A percentile compares a stretch with the other conserved stretches of the same genome.
phyloP scores from a whole-genome alignment of 148 eudicot genomes.

The Chenopodium berlandieri region DNA sequence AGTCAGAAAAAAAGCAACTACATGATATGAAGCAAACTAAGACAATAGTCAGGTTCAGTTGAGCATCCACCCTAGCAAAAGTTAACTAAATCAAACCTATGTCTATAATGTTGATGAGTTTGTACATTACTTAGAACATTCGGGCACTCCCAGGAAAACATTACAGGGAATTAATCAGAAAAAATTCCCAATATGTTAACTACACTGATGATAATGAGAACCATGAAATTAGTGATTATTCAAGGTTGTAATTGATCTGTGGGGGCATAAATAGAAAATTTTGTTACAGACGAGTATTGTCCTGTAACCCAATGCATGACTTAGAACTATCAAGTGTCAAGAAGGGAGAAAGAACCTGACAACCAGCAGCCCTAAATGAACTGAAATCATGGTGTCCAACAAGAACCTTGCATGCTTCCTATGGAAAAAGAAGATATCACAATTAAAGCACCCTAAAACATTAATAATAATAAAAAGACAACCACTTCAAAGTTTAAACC shows the following conservation, averaged over 20 bases:
- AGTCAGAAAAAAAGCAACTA: too few species aligned
- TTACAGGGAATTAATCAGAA: not conserved
- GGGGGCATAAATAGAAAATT: too few species aligned
- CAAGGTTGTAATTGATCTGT: too few species aligned
- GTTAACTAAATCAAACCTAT: too few species aligned
- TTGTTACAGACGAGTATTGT: not conserved
- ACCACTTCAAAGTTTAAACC: constrained; percentile 1
- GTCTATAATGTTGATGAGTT: too few species aligned
- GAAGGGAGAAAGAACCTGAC: constrained; percentile 56
- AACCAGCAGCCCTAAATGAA: constrained; percentile 90
- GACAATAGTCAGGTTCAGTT: too few species aligned
- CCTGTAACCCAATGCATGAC: not conserved
- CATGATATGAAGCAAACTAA: too few species aligned
- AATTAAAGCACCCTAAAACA: constrained; percentile 5
- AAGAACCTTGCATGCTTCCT: constrained; percentile 91
- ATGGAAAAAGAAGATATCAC: not conserved
- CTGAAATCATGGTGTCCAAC: constrained; percentile 91
- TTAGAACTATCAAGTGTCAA: not conserved
- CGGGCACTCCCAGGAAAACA: not conserved
- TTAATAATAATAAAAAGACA: constrained; percentile 2
- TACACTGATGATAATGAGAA: not conserved
- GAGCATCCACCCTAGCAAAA: too few species aligned
- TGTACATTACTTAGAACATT: not conserved
- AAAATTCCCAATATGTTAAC: not conserved
- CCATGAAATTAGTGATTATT: too few species aligned